phyloP scores from a whole-genome alignment of 2,329 filamentous ascomycete species.

The Berkeleyomyces basicola region DNA sequence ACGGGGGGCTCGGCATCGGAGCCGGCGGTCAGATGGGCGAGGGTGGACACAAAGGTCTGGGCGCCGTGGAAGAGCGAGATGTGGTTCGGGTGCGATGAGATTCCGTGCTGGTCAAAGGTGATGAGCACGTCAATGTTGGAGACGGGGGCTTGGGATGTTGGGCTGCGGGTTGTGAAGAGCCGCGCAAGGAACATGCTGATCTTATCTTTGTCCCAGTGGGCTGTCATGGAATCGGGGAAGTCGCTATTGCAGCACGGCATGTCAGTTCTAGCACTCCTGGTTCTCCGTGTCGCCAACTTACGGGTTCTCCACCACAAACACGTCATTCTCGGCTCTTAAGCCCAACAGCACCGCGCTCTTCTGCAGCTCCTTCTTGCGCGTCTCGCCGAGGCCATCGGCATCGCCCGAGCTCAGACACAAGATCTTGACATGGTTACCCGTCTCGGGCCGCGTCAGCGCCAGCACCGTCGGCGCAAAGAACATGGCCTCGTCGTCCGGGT shows the following conservation, averaged over 20 bases:
- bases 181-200: conserved; percentile 54
- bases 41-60: conserved; percentile 47
- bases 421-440: conserved; percentile 86
- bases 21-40: conserved; percentile 32
- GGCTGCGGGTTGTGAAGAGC: conserved; percentile 52
- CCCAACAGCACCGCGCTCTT: conserved; percentile 67
- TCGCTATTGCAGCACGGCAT: conserved; percentile 25
- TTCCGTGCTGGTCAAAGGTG: conserved; percentile 71
- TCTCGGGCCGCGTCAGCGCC: conserved; percentile 61
- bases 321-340: conserved; percentile 55
- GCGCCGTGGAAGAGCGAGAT: conserved; percentile 75
- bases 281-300: conserved; percentile 23
- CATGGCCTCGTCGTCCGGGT: conserved; percentile 98
- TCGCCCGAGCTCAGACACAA: conserved; percentile 81
- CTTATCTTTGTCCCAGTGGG: conserved; percentile 53
- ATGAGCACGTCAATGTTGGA: conserved; percentile 63
- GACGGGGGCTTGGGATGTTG: conserved; percentile 23
- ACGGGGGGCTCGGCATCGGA: conserved; percentile 25
- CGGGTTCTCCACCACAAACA: conserved; percentile 71
- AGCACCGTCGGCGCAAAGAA: conserved; percentile 88
- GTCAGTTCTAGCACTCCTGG: not conserved
- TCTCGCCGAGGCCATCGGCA: conserved; percentile 72
- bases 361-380: conserved; percentile 65
- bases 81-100: conserved; percentile 88
- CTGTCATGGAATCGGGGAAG: conserved; percentile 82